Conservation (phyloP, 1,284 basidiomycete genomes). For the Ceratobasidium sp. region DNA sequence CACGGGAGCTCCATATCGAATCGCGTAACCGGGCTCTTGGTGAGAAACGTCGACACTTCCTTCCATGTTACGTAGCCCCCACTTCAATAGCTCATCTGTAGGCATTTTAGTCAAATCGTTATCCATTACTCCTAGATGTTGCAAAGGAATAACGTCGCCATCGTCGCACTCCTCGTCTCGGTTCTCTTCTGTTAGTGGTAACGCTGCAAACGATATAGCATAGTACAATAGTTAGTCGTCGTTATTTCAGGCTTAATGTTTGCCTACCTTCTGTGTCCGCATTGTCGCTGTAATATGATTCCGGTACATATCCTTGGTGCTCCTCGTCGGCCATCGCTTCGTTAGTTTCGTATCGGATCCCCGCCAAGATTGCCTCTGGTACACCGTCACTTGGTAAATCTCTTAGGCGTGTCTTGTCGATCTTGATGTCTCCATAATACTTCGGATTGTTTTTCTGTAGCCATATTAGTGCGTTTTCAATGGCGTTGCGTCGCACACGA, state of each 20-base stretch:
- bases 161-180: background rate
- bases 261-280: background rate
- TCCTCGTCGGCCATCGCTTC: constrained; percentile 25
- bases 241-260: background rate
- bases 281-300: background rate
- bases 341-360: background rate
- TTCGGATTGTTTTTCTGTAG: constrained; percentile 34
- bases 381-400: constrained; percentile 45
- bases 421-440: constrained; percentile 30
- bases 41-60: background rate
- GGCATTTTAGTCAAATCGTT: constrained; percentile 27
- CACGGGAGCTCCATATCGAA: constrained; percentile 41
- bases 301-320: constrained; percentile 8
- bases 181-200: background rate
- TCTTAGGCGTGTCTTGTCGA: constrained; percentile 8
- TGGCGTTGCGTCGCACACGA: constrained; percentile 52
- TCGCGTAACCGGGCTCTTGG: constrained; percentile 38
- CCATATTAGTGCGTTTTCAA: constrained; percentile 52
- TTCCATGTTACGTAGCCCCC: constrained; percentile 26
- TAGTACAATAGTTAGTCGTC: no score
- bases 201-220: background rate
- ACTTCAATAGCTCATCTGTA: constrained; percentile 24
- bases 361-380: constrained; percentile 35
- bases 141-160: constrained; percentile 36
- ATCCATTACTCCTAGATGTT: constrained; percentile 39